These are phyloP conservation scores for Oryza punctata DNA, from an alignment of 176 grass and related monocot species.

Conservation along the genomic window DNA sequence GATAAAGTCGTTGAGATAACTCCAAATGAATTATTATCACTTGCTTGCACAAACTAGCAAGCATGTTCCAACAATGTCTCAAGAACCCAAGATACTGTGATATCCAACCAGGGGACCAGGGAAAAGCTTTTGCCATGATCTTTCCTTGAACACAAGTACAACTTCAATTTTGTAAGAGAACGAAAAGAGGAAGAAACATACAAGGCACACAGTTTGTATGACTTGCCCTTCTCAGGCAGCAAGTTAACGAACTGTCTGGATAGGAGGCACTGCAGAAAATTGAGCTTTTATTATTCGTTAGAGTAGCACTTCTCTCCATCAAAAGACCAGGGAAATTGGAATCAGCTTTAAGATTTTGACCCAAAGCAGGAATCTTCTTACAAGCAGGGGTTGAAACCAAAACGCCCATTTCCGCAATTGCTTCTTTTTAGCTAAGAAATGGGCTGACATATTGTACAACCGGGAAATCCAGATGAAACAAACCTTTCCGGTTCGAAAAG, in stretches of 20 bases:
- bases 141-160: constrained; percentile 17
- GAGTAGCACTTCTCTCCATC: constrained; percentile 44
- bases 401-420: constrained; percentile 43
- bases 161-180: neutral
- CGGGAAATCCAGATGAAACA: constrained; percentile 38
- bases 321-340: constrained; percentile 13
- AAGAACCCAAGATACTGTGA: neutral
- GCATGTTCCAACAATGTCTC: neutral
- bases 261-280: constrained; percentile 11
- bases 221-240: constrained; percentile 9
- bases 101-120: neutral
- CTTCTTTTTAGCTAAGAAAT: constrained; percentile 44
- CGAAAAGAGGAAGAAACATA: constrained; percentile 16
- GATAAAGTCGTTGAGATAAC: neutral
- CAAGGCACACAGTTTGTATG: constrained; percentile 20
- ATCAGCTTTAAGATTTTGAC: constrained; percentile 48
- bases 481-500: constrained; percentile 33
- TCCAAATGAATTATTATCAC: neutral
- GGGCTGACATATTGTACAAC: constrained; percentile 49
- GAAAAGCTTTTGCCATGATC: neutral
- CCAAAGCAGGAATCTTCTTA: constrained; percentile 52
- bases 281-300: constrained; percentile 51
- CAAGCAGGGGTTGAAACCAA: constrained; percentile 39
- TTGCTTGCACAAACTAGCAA: neutral
- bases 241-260: neutral